Conservation (phyloP, 139 green algal genomes). For the Ulvella scutata region DNA sequence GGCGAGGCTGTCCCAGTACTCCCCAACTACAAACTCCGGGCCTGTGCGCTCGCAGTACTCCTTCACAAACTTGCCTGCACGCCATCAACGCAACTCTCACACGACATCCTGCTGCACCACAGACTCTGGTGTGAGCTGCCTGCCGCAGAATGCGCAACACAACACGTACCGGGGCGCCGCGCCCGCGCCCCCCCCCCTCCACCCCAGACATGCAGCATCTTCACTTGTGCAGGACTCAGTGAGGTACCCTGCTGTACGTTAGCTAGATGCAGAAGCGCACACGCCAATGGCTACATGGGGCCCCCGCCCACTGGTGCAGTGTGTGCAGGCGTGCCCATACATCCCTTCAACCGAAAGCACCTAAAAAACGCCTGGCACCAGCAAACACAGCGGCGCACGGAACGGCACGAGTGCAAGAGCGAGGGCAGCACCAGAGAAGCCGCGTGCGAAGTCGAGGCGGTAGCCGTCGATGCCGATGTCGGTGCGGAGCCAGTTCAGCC, state of each 20-base stretch:
- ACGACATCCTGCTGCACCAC: too few relatives aligned
- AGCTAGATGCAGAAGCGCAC: too few relatives aligned
- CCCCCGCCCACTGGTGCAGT: too few relatives aligned
- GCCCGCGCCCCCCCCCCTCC: too few relatives aligned
- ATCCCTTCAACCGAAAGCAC: neutral
- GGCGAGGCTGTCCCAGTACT: constrained; percentile 62
- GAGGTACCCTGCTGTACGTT: too few relatives aligned
- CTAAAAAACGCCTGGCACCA: neutral
- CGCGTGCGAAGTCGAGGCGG: constrained; percentile 72
- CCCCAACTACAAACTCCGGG: constrained; percentile 60
- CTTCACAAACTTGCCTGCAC: constrained; percentile 29
- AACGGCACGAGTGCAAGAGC: neutral
- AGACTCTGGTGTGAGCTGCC: too few relatives aligned
- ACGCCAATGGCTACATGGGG: too few relatives aligned
- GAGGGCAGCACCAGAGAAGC: constrained; percentile 3
- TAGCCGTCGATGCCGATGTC: constrained; percentile 72
- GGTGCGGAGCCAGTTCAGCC: constrained; percentile 53
- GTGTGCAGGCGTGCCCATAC: too few relatives aligned
- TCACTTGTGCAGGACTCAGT: constrained; percentile 11
- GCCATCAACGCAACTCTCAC: too few relatives aligned
- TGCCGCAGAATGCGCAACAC: too few relatives aligned
- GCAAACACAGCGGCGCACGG: constrained; percentile 7
- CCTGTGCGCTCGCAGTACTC: constrained; percentile 62
- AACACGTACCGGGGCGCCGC: too few relatives aligned
- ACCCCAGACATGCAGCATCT: too few relatives aligned